A percentile compares a stretch with the other conserved stretches of the same genome.
Conservation (phyloP, 495 filamentous ascomycete species). For the Neurospora sp. region DNA sequence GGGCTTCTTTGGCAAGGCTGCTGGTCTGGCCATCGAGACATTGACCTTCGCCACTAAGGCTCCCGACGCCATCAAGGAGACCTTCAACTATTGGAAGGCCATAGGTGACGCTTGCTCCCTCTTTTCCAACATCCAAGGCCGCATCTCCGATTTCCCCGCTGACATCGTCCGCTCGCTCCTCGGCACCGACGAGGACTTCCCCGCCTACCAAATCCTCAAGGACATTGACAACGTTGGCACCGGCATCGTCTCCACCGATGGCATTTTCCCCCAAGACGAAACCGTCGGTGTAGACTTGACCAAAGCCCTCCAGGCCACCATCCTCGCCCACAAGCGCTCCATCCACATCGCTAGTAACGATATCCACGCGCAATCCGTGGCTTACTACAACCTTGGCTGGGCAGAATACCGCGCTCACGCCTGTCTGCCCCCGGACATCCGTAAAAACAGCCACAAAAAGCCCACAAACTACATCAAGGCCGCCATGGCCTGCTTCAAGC, state of each 20-base stretch:
- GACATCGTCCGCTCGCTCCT: constrained; percentile 47
- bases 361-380: constrained; percentile 82
- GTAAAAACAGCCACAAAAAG: constrained; percentile 38
- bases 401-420: constrained; percentile 75
- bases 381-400: constrained; percentile 95
- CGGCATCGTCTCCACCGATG: constrained; percentile 33
- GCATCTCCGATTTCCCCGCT: constrained; percentile 46
- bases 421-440: constrained; percentile 39
- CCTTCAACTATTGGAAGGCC: constrained; percentile 93
- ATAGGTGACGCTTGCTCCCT: constrained; percentile 81
- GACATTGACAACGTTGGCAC: constrained; percentile 63
- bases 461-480: constrained; percentile 62
- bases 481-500: constrained; percentile 86
- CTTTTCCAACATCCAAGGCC: constrained; percentile 66
- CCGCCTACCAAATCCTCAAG: constrained; percentile 49
- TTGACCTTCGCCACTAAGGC: constrained; percentile 28
- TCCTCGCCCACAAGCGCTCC: constrained; percentile 80
- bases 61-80: constrained; percentile 36
- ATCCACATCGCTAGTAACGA: constrained; percentile 65
- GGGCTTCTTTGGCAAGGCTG: constrained; percentile 73
- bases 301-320: constrained; percentile 51
- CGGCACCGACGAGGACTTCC: constrained; percentile 35
- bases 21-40: constrained; percentile 46
- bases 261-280: constrained; percentile 33
- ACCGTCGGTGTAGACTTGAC: constrained; percentile 38